Base-by-base conservation (phyloP, 139 green algal species). In the Axilococcus clingmanii region DNA sequence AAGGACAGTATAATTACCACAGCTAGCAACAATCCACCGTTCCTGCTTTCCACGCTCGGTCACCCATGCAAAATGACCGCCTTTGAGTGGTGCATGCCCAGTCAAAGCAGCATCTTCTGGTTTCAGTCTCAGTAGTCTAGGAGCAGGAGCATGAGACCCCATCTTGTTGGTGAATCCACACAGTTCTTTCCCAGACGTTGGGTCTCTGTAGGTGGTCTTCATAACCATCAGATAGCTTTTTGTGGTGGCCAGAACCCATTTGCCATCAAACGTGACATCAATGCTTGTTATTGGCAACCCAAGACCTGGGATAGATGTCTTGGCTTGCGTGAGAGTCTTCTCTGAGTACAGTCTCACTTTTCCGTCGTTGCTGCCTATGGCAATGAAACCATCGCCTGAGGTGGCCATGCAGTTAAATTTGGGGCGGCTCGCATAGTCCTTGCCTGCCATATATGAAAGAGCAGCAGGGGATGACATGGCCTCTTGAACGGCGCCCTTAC, bases 171-270 rank as follows among this genome's bases (percentile, higher is more conserved):
- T 77, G 61, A 96, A 97, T 14, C 56, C 87, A 56, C 78, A 85
- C 8, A 73, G 71, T 41, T 82, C 61, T 46, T 44, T 60, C 2
- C 46, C 40, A 24, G 33, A 22, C 59, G 76, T 78, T 51, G 79
- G 74, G 42, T 88, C 71, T 16, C 59, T 62, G 58, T 82, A 94
- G 7, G 66, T 79, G 0, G 89, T 90, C 69, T 88, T 88, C 28
- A 97, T 61, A 23, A 97, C 70, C 74, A 97, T 86, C 8, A 97
- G 72, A 74, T 94, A 97, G 41, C 75, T 74, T 52, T 93, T 75
- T 0, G 89, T 95, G 22, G 89, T 97, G 35, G 86, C 89, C 41
- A 97, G 49, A 27, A 96, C 72, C 70, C 76, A 93, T 56, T 75
- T 79, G 27, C 69, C 87, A 61, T 96, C 86, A 56, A 78, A 94